Base-by-base conservation (phyloP, 2,329 filamentous ascomycete species). In the Hypoxylon sp. region DNA sequence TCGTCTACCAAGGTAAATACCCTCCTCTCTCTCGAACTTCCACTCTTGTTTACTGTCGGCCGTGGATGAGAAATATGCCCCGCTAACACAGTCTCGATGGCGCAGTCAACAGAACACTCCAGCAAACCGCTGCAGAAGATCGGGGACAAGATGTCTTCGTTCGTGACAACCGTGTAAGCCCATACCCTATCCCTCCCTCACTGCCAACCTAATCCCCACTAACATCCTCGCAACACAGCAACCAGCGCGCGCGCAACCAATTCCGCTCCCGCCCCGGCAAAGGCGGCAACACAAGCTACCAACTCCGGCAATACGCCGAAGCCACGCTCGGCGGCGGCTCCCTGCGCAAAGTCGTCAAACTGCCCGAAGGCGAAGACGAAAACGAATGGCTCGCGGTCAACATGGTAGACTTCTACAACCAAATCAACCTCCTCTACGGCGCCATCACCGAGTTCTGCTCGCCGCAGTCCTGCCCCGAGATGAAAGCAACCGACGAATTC, bases 401-500 rank as follows among this genome's bases (percentile, higher is more conserved):
- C 82, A 92, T 99, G 83, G 96, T 99, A 83, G 96, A 99, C 81
- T 99, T 99, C 81, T 99, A 99, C 88, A 99, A 99, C 84, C 96
- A 99, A 81, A 97, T 99, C 84, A 99, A 99, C 82, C 87, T 99
- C 34, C 90, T 99, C 64, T 99, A 99, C 79, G 96, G 96, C 64
- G 96, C 96, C 71, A 99, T 99, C 78, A 99, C 96, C 65, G 96
- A 99, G 78, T 99, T 99, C 81, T 99, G 96, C 85, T 98, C 96
- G 25, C 95, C 96, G 30, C 91, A 96, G 78, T 94, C 94, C 70
- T 99, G 96, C 79, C 96, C 96, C 0, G 96, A 98, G 82, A 99
- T 99, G 96, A 99, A 99, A 81, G 96, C 96, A n/a, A 99, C 96
- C 8, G 96, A 99, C 82, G 96, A 99, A 91, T 99, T 98, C 80